Evolutionary conservation across 306 rosid species (phyloP).

Genomic region (Vigna angularis): DNA sequence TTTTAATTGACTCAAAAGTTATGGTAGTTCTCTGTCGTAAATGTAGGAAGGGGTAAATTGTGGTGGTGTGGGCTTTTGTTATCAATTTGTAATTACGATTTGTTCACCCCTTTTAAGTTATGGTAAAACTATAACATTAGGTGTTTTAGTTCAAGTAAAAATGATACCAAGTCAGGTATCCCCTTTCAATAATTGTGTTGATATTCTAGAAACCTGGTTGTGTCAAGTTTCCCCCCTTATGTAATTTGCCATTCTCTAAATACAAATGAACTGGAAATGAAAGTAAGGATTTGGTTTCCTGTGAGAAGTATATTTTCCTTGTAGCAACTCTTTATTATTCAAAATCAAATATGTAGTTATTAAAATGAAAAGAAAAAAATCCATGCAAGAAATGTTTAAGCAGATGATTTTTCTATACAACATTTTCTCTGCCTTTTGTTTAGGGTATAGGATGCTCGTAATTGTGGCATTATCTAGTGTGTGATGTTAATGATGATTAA

Average conservation of each 20-base stretch:
- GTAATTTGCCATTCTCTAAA: conserved; percentile 23
- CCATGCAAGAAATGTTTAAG: conserved; percentile 21
- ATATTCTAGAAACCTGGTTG: background rate
- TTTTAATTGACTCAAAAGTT: background rate
- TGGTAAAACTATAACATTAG: conserved; percentile 5
- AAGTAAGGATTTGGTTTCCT: conserved; percentile 11
- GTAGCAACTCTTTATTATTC: conserved; percentile 19
- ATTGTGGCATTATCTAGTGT: conserved; percentile 7
- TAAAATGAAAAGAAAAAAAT: conserved; percentile 12
- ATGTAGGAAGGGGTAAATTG: background rate
- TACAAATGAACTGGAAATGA: conserved; percentile 32
- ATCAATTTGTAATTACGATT: background rate
- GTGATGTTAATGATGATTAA: conserved; percentile 4
- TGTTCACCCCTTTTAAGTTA: conserved; percentile 3
- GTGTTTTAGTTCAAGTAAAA: background rate
- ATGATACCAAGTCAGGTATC: background rate
- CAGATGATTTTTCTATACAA: background rate
- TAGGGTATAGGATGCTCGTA: conserved; percentile 17
- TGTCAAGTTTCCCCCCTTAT: background rate
- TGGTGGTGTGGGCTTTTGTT: conserved; percentile 3
- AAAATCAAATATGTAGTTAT: conserved; percentile 30
- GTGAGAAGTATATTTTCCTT: conserved; percentile 6
- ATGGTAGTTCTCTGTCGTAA: conserved; percentile 10
- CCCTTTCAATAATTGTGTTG: background rate
- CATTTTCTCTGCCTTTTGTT: background rate